Percentiles rank a stretch among this genome's conserved stretches.
Evolutionary conservation across 495 filamentous ascomycete genomes (phyloP).

Genomic region (Penicillium steckii): DNA sequence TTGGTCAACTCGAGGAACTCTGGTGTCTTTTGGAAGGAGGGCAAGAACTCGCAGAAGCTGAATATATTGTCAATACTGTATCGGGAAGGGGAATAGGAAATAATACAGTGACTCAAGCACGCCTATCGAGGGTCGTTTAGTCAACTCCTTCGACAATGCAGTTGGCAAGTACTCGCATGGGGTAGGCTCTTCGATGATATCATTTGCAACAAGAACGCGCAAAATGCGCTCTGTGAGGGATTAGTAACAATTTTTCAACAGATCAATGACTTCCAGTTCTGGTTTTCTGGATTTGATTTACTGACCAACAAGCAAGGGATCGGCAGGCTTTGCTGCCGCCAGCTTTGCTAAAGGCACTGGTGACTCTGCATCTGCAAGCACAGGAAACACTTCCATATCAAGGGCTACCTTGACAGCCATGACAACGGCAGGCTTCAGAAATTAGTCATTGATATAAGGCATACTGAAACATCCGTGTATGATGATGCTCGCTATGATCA

Average conservation of each 20-base stretch:
- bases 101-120: slow-evolving; percentile 21
- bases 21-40: slow-evolving; percentile 12
- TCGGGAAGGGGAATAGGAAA: too few species aligned
- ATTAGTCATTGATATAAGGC: too few species aligned
- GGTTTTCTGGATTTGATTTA: slow-evolving; percentile 4
- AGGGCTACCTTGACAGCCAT: slow-evolving; percentile 24
- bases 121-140: slow-evolving; percentile 12
- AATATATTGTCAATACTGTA: neutral
- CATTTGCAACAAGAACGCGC: slow-evolving; percentile 18
- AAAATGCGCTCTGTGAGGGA: slow-evolving; percentile 20
- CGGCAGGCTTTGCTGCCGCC: slow-evolving; percentile 17
- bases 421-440: slow-evolving; percentile 17
- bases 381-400: slow-evolving; percentile 21
- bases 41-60: neutral
- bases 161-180: slow-evolving; percentile 17
- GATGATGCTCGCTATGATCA: too few species aligned
- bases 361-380: slow-evolving; percentile 9
- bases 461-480: too few species aligned
- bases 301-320: slow-evolving; percentile 21
- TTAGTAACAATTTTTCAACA: neutral
- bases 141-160: slow-evolving; percentile 17
- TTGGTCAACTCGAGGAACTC: slow-evolving; percentile 17
- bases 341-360: slow-evolving; percentile 12
- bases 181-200: slow-evolving; percentile 8
- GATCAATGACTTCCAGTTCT: neutral